These are phyloP conservation scores for Calcarisporium arbuscula DNA, from an alignment of 2,329 filamentous ascomycete genomes.

Conservation along the genomic window DNA sequence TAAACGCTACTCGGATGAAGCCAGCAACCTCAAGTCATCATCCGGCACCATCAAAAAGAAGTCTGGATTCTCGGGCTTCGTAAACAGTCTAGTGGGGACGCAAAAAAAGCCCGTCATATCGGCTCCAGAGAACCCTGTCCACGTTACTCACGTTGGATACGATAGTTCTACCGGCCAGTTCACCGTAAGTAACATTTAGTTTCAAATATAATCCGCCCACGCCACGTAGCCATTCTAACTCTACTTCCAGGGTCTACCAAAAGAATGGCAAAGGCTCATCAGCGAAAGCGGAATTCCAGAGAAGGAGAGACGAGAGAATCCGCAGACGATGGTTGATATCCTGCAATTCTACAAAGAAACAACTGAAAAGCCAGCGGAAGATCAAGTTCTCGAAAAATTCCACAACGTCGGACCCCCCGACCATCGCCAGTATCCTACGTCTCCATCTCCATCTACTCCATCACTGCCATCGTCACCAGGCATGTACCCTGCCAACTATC, in stretches of 20 bases:
- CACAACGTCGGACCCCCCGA: conserved; percentile 68
- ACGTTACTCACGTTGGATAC: conserved; percentile 96
- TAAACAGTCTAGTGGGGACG: conserved; percentile 76
- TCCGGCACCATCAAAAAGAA: conserved; percentile 67
- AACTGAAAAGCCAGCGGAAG: conserved; percentile 70
- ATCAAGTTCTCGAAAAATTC: conserved; percentile 93
- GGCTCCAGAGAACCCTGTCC: conserved; percentile 94
- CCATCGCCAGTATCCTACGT: conserved; percentile 35
- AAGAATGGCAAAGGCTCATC: conserved; percentile 95
- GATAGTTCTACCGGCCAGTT: conserved; percentile 95
- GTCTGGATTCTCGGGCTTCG: conserved; percentile 79
- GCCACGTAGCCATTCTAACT: conserved; percentile 12
- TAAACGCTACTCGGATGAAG: conserved; percentile 77
- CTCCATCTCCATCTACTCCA: conserved; percentile 35
- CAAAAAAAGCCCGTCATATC: conserved; percentile 91
- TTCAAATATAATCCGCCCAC: too few species aligned
- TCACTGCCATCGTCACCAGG: conserved; percentile 43
- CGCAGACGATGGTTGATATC: conserved; percentile 91
- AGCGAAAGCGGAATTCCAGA: conserved; percentile 95
- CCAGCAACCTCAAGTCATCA: conserved; percentile 56
- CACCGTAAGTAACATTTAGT: conserved; percentile 61
- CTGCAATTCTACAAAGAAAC: conserved; percentile 97
- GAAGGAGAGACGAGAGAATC: conserved; percentile 91
- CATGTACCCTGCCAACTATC: conserved; percentile 49
- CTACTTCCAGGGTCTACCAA: conserved; percentile 71